A percentile compares a stretch with the other conserved stretches of the same genome.
phyloP scores from a whole-genome alignment of 192 early-diverging fungal genomes.

The Phlyctochytrium planicorne region DNA sequence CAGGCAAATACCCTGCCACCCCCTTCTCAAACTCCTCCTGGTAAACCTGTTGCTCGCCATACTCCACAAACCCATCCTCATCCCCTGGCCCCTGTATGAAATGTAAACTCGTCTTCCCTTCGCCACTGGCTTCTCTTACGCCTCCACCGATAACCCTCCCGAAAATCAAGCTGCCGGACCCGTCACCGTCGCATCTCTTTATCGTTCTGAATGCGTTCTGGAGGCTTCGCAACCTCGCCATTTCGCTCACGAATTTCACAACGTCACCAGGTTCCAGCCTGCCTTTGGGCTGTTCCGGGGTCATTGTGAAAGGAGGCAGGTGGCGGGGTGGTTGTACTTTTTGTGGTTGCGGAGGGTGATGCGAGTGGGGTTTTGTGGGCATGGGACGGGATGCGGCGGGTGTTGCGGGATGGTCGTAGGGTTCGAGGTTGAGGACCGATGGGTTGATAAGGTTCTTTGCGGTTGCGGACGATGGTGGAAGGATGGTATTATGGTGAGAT shows the following conservation, averaged over 20 bases:
- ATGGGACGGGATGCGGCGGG: background rate
- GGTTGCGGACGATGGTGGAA: background rate
- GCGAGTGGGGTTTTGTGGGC: too few relatives aligned
- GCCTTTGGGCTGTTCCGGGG: background rate
- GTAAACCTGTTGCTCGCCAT: background rate
- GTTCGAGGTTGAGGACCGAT: background rate
- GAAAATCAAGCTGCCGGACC: too few relatives aligned
- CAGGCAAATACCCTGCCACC: background rate
- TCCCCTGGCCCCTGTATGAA: background rate
- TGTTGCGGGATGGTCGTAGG: background rate
- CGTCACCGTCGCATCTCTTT: background rate
- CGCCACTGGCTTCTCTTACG: too few relatives aligned
- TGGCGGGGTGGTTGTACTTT: background rate
- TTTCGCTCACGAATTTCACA: background rate
- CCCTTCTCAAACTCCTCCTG: background rate
- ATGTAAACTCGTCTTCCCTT: too few relatives aligned
- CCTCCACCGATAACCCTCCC: background rate
- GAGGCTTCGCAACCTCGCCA: background rate
- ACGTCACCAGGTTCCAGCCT: constrained; percentile 3
- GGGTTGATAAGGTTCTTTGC: background rate
- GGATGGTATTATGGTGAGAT: background rate
- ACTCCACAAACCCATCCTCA: background rate
- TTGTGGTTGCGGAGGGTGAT: background rate
- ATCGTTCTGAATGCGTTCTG: background rate
- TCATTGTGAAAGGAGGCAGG: background rate